Base-by-base conservation (phyloP, 1,139 yeast species). In the Hemisphaericaspora subhashii region DNA sequence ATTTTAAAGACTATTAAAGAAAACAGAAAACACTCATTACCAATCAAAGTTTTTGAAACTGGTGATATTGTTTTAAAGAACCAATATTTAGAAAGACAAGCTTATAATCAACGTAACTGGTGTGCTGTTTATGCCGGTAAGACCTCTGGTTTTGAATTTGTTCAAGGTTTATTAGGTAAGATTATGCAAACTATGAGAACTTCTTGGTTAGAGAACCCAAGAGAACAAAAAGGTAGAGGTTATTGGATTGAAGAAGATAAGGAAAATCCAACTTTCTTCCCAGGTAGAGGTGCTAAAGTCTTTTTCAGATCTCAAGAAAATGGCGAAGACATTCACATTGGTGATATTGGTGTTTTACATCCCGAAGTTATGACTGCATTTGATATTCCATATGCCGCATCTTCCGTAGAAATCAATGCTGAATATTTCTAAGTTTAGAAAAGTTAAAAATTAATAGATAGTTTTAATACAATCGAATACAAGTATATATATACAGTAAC, bases 171-270 rank as follows among this genome's bases (percentile, higher is more conserved):
- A 50, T 74, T 94, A 46, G 98, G 96, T 53, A 87, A 95, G 57
- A 72, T 94, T 51, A 90, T 94, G 98, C 94, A 88, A 72, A 92
- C 96, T 60, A 78, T 92, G 72, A 85, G 97, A 72, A 82, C 94
- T 20, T 79, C 81, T 30, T 88, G 95, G 94, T 66, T 87, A 47
- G 82, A 77, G 50, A 74, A 80, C 45, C 77, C 81, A 22, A 50
- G 55, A 23, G 60, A 60, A 41, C 72, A 77, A 45, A 67, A 68
- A 42, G 66, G 67, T 33, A 85, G 95, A 67, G 97, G 97, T 41
- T 85, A 81, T 67, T 86, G 92, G 92, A 83, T 85, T 45, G 86
- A 80, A 58, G 83, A 82, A 57, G 89, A 83, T 54, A 71, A 68
- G 41, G 73, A 74, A 27, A 75, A 81, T 57, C 71, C 79, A 37